Evolutionary conservation across 2,329 filamentous ascomycete species (phyloP).

Genomic region (Aureobasidium sp.): DNA sequence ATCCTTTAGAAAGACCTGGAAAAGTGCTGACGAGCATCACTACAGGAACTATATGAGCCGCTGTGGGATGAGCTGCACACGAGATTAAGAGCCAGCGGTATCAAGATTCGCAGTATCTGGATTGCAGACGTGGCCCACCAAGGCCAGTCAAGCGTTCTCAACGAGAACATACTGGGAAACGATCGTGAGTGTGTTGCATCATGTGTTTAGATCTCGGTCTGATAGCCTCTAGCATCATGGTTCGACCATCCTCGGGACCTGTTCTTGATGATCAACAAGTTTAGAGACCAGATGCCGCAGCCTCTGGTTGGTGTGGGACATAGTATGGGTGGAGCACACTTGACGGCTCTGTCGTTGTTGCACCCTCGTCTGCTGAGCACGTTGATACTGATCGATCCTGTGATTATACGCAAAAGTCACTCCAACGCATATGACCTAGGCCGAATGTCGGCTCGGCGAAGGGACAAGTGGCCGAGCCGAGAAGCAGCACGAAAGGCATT

Average conservation of each 20-base stretch:
- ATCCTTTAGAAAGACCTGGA: not conserved
- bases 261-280: constrained; percentile 75
- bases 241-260: constrained; percentile 79
- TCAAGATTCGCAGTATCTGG: constrained; percentile 76
- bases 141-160: constrained; percentile 70
- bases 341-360: constrained; percentile 65
- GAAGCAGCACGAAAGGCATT: constrained; percentile 62
- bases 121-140: constrained; percentile 86
- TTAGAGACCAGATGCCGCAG: constrained; percentile 70
- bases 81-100: constrained; percentile 49
- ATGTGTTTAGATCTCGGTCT: not conserved
- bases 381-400: constrained; percentile 76
- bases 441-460: constrained; percentile 60
- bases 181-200: constrained; percentile 55
- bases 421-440: constrained; percentile 37
- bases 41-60: constrained; percentile 81
- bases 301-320: constrained; percentile 82
- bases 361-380: constrained; percentile 74
- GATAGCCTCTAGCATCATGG: constrained; percentile 61
- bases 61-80: constrained; percentile 76
- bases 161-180: constrained; percentile 69
- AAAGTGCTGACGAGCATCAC: not conserved
- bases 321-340: constrained; percentile 74
- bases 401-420: constrained; percentile 52
- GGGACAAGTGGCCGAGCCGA: constrained; percentile 76